A percentile compares a stretch with the other conserved stretches of the same genome.
Conservation (phyloP, 305 asterid genomes). For the Nicotiana rustica region DNA sequence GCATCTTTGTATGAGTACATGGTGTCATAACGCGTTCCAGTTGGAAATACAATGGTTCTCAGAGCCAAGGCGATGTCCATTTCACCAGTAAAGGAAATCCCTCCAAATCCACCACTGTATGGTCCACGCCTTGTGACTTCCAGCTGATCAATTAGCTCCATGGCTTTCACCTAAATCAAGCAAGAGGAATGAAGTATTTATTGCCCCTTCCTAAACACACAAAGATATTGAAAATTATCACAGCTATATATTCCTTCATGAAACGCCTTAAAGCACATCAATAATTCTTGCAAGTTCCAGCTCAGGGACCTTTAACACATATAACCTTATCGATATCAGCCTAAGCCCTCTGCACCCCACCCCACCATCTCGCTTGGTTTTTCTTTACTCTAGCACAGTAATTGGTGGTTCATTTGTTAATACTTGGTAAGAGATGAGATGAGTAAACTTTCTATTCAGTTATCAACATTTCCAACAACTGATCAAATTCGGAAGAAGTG, state of each 20-base stretch:
- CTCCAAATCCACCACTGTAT: slow-evolving; percentile 96
- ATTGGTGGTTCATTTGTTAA: neutral
- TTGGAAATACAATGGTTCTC: slow-evolving; percentile 91
- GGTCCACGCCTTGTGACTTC: slow-evolving; percentile 93
- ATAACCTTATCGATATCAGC: neutral
- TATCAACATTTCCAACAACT: slow-evolving; percentile 23
- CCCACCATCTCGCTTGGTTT: neutral
- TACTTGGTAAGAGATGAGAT: neutral
- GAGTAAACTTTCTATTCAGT: neutral
- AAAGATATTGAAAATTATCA: neutral
- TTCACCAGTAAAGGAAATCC: slow-evolving; percentile 87
- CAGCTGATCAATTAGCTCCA: slow-evolving; percentile 87
- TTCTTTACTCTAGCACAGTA: neutral
- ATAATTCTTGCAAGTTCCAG: slow-evolving; percentile 5
- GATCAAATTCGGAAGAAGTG: neutral
- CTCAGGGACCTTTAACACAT: neutral
- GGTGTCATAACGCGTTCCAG: slow-evolving; percentile 66
- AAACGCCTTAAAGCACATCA: slow-evolving; percentile 9
- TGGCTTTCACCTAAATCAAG: slow-evolving; percentile 78
- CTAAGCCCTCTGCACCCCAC: neutral
- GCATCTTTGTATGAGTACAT: slow-evolving; percentile 78
- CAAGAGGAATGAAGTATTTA: slow-evolving; percentile 14
- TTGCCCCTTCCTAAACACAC: neutral
- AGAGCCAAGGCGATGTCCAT: slow-evolving; percentile 93
- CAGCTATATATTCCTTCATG: neutral